Conservation (phyloP, 2,329 filamentous ascomycete species). For the Dendryphion nanum region DNA sequence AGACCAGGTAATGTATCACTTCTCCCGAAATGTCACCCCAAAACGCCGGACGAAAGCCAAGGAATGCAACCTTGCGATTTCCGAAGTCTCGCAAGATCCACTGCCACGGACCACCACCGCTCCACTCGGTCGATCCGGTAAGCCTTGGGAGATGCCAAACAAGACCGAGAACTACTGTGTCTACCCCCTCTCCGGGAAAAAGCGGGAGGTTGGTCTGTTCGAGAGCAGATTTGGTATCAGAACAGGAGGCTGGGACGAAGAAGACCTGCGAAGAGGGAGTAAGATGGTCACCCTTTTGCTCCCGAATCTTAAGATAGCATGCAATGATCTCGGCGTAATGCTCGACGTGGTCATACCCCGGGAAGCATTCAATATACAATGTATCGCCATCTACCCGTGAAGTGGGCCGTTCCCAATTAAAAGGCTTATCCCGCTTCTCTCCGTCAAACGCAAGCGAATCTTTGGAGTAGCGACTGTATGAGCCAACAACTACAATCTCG, state of each 20-base stretch:
- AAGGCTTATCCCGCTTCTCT: slow-evolving; percentile 8
- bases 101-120: slow-evolving; percentile 5
- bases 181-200: slow-evolving; percentile 1
- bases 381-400: background rate
- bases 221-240: background rate
- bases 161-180: slow-evolving; percentile 5
- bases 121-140: slow-evolving; percentile 1
- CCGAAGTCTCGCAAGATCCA: slow-evolving; percentile 1
- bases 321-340: slow-evolving; percentile 8
- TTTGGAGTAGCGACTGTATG: background rate
- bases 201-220: slow-evolving; percentile 1
- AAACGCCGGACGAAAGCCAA: slow-evolving; percentile 5
- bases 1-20: slow-evolving; percentile 4
- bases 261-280: slow-evolving; percentile 1
- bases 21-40: slow-evolving; percentile 7
- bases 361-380: slow-evolving; percentile 4
- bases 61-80: slow-evolving; percentile 4
- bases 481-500: slow-evolving; percentile 4
- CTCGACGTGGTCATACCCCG: slow-evolving; percentile 6
- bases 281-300: slow-evolving; percentile 1
- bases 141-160: slow-evolving; percentile 2
- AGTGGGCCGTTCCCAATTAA: slow-evolving; percentile 9
- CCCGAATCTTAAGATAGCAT: slow-evolving; percentile 3
- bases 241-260: slow-evolving; percentile 2
- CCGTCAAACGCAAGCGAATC: background rate